Evolutionary conservation across 176 grass and related monocot species (phyloP), one percentile per base, ranked within the genome.

Genomic region (Musa itinerans): DNA sequence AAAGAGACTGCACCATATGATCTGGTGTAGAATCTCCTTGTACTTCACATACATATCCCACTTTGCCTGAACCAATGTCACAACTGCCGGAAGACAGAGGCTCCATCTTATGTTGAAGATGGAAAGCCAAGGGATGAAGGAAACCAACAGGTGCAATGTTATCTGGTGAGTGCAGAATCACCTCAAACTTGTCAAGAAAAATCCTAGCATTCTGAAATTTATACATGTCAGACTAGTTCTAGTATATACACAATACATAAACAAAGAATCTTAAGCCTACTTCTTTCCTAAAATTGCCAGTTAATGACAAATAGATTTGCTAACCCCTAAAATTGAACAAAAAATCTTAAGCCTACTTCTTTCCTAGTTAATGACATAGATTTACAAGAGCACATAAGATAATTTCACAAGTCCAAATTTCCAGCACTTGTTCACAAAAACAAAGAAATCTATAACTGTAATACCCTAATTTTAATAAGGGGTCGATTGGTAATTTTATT

Each of bases 61-160:
- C 79, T 75, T 78, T 49, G 70, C 3, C 55, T 29, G 53, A 54
- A 81, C 27, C 1, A 27, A 54, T 62, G 68, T 72, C 53, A 26
- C 26, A 73, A 81, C 19, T 76, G 72, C 54, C 76, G 52, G 54
- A 26, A 70, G 78, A 82, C 73, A 80, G 83, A 85, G 16, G 2
- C 23, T 79, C 51, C 55, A 85, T 25, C 76, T 98, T 98, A 53
- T 71, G 76, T 61, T 93, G 86, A 57, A 93, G 75, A 87, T 98
- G 94, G 80, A 98, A 98, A 34, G 78, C 68, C 67, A 83, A 57
- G 23, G 94, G 90, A 61, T 93, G 94, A 91, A 98, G 90, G 82
- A 98, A 77, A 58, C 90, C 94, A 74, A 93, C 94, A 74, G 94
- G 83, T 56, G 94, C 94, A 69, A 98, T 98, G 50, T 86, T 86